Base-by-base conservation (phyloP, 2,329 filamentous ascomycete genomes). In the Sarocladium oryzae region DNA sequence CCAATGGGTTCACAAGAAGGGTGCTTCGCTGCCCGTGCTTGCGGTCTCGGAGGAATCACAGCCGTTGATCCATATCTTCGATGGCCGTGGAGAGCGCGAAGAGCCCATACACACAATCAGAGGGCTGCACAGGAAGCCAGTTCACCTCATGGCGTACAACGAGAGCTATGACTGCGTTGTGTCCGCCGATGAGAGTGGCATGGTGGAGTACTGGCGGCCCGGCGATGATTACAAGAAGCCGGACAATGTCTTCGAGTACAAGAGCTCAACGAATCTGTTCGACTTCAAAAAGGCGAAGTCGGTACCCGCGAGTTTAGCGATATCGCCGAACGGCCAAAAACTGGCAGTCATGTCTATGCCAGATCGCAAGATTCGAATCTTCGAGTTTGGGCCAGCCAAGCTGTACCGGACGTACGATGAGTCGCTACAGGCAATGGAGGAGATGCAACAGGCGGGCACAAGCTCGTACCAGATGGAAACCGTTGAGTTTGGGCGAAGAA, bases 281-380 rank as follows among this genome's bases (percentile, higher is more conserved):
- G 92, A 96, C 50, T 97, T 99, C 73, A 97, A 95, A 63, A 97
- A 96, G 69, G 81, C 88, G 49, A 97, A 96, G 66, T 88, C 90
- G 0, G 80, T 86, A 1, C 91, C 92, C 0, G 82, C 84, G 3
- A 88, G 88, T 10, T 74, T 99, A 46, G 88, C 87, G 0, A 79
- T 99, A 43, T 96, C 93, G 0, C 90, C 91, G 0, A 86, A 86
- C 0, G 90, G 92, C 4, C 81, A 86, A 52, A 88, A 90, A 54
- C 93, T 99, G 62, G 89, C 87, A 2, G 86, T 89, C 0, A 85
- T 93, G 59, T 99, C 93, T 0, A 85, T 96, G 58, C 95, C 93
- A 0, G 93, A 99, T 67, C 84, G 93, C 52, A 95, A 95, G 67
- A 82, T 99, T 45, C 85, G 93, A 23, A 72, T 99, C 16, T 99